Evolutionary conservation across 805 yeast genomes (phyloP).

Genomic region (Pichia nanzhaoensis): DNA sequence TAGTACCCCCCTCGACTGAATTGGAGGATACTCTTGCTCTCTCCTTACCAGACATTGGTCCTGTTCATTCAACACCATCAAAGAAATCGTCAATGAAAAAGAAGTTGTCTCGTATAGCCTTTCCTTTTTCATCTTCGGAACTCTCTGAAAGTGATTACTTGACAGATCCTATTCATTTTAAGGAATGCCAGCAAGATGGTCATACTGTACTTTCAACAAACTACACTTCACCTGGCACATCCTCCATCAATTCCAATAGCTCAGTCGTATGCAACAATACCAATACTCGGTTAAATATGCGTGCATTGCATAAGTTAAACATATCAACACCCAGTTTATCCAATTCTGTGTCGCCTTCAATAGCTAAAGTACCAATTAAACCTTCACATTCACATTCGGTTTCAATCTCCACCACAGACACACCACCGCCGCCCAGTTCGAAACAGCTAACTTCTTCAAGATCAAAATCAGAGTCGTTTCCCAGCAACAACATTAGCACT

Average conservation of each 20-base stretch:
- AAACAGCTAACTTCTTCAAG: too few species aligned
- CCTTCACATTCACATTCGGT: not conserved
- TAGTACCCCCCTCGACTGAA: too few species aligned
- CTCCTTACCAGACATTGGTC: not conserved
- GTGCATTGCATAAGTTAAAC: not conserved
- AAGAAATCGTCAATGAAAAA: constrained; percentile 5
- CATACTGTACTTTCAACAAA: not conserved
- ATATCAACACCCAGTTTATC: constrained; percentile 2
- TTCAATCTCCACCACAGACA: not conserved
- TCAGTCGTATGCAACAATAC: not conserved
- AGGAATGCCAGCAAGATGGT: not conserved
- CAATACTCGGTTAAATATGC: not conserved
- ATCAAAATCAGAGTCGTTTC: not conserved
- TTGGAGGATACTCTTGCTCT: too few species aligned
- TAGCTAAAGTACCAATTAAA: constrained; percentile 1
- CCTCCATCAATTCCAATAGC: not conserved
- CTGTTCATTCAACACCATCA: constrained; percentile 7
- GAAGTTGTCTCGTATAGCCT: constrained; percentile 6
- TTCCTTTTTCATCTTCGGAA: constrained; percentile 2
- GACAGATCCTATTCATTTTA: not conserved
- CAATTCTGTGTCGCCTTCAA: not conserved
- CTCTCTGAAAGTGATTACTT: not conserved
- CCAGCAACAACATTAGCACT: too few species aligned
- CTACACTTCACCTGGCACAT: not conserved
- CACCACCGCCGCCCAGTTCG: not conserved